Percentiles rank a stretch among this genome's conserved stretches.
Conservation (phyloP, 2,329 filamentous ascomycete genomes). For the Aaosphaeria arxii region DNA sequence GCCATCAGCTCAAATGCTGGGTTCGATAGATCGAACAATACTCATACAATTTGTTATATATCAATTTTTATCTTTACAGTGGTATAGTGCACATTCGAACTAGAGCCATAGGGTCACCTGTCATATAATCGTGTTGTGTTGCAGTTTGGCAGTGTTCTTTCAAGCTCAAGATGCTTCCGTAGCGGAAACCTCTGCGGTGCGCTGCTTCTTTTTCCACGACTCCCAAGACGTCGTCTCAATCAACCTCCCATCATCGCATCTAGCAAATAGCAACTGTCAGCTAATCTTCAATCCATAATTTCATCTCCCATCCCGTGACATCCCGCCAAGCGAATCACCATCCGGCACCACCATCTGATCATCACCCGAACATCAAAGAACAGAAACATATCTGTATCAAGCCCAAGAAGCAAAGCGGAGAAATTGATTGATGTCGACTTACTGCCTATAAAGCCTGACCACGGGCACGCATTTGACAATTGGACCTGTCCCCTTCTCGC, state of each 20-base stretch:
- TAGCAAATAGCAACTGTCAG: conserved; percentile 14
- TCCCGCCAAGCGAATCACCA: conserved; percentile 15
- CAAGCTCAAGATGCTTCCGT: no score
- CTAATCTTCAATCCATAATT: not conserved
- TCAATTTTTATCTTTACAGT: no score
- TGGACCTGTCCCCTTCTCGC: conserved; percentile 35
- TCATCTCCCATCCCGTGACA: not conserved
- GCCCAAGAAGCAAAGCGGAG: no score
- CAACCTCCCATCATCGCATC: conserved; percentile 53
- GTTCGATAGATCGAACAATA: no score
- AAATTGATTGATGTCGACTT: conserved; percentile 23
- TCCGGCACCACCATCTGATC: conserved; percentile 5
- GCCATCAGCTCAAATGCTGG: no score
- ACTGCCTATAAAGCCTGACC: conserved; percentile 58
- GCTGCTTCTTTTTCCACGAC: conserved; percentile 36
- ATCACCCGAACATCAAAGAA: not conserved
- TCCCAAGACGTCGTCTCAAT: conserved; percentile 65
- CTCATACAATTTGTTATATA: no score
- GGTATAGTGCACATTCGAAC: no score
- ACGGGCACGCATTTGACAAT: conserved; percentile 55
- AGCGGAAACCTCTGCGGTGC: not conserved
- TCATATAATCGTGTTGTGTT: no score
- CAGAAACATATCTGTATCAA: not conserved
- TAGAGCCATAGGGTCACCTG: no score
- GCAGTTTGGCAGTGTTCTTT: no score